Conservation (phyloP, 2,329 filamentous ascomycete species). For the Aspergillus ochraceus region DNA sequence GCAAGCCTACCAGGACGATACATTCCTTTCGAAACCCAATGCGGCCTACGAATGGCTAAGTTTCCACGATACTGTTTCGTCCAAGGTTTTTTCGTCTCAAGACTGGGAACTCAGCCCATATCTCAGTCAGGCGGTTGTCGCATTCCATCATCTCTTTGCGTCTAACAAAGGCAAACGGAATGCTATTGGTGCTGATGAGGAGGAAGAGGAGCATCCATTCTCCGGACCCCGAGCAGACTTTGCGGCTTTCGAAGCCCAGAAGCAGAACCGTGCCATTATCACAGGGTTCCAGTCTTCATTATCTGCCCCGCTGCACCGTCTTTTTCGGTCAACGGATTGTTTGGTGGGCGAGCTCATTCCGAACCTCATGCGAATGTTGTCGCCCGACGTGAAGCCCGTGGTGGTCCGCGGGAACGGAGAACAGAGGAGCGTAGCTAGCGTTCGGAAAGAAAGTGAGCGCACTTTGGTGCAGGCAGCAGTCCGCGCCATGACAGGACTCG, state of each 20-base stretch:
- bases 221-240: conserved; percentile 80
- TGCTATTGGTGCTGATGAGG: conserved; percentile 42
- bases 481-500: conserved; percentile 77
- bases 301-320: conserved; percentile 68
- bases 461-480: conserved; percentile 77
- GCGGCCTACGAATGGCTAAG: conserved; percentile 90
- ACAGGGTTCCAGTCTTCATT: conserved; percentile 72
- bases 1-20: conserved; percentile 90
- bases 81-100: conserved; percentile 75
- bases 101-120: conserved; percentile 93
- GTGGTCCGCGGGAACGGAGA: conserved; percentile 71
- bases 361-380: conserved; percentile 78
- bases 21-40: conserved; percentile 82
- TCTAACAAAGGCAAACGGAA: conserved; percentile 58
- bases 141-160: conserved; percentile 89
- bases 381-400: conserved; percentile 88
- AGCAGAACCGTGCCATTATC: conserved; percentile 73
- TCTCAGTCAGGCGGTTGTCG: conserved; percentile 79
- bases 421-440: conserved; percentile 71
- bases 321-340: conserved; percentile 76
- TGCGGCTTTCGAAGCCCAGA: conserved; percentile 75
- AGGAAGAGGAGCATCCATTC: conserved; percentile 67
- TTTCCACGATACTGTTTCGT: conserved; percentile 84
- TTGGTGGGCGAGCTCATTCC: conserved; percentile 82
- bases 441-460: conserved; percentile 83